phyloP scores from a whole-genome alignment of 352 stramenopile genomes.

The Globisporangium cylindrosporum region DNA sequence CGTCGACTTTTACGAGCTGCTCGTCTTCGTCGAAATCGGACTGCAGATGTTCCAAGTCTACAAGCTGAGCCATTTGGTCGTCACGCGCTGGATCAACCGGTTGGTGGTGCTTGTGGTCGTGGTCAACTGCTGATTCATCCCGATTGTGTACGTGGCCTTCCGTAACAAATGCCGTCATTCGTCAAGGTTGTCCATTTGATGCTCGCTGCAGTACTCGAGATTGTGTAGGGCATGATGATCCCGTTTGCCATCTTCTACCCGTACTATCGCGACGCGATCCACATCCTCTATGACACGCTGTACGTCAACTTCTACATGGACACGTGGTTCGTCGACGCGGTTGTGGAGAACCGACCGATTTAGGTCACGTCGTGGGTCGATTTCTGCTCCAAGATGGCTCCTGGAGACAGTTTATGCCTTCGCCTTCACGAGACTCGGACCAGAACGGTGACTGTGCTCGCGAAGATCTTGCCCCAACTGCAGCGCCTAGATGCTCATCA shows the following conservation, averaged over 20 bases:
- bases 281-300: background rate
- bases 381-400: background rate
- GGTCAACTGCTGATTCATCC: constrained; percentile 29
- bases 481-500: background rate
- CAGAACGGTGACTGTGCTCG: background rate
- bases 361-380: background rate
- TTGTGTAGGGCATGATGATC: constrained; percentile 20
- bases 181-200: constrained; percentile 10
- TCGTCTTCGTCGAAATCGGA: constrained; percentile 17
- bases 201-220: constrained; percentile 18
- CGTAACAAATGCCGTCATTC: constrained; percentile 10
- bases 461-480: background rate
- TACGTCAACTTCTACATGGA: background rate
- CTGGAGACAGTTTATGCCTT: background rate
- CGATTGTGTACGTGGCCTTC: constrained; percentile 15
- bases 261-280: constrained; percentile 13
- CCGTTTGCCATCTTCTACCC: constrained; percentile 30
- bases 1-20: constrained; percentile 2
- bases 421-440: background rate
- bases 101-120: constrained; percentile 15
- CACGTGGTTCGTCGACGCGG: background rate
- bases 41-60: background rate
- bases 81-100: constrained; percentile 9
- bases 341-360: background rate
- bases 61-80: background rate